These are phyloP conservation scores for Micractinium conductrix DNA, from an alignment of 139 green algal genomes.

Conservation along the genomic window DNA sequence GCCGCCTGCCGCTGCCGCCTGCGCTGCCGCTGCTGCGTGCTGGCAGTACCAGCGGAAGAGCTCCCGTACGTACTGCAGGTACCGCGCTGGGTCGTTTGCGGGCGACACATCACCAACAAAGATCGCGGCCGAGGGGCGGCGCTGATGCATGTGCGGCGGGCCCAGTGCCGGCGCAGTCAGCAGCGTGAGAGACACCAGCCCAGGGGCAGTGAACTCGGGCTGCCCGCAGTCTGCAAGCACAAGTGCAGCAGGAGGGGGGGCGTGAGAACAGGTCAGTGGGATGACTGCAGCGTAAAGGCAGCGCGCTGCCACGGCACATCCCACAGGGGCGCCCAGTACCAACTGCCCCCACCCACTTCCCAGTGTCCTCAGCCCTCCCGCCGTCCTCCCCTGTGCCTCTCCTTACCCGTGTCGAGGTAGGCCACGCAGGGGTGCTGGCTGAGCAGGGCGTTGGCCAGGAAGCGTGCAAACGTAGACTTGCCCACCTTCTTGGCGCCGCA, in stretches of 20 bases:
- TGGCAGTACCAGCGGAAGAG: slow-evolving; percentile 64
- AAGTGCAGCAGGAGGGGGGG: not conserved
- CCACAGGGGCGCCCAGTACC: no score
- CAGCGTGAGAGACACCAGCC: slow-evolving; percentile 74
- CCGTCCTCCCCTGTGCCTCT: not conserved
- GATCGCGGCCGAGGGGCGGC: slow-evolving; percentile 33
- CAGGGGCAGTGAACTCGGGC: slow-evolving; percentile 84
- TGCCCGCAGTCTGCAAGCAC: slow-evolving; percentile 85
- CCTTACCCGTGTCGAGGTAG: slow-evolving; percentile 73
- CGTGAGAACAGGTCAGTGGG: not conserved
- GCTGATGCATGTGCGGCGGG: slow-evolving; percentile 68
- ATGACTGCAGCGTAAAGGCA: no score
- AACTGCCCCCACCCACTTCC: not conserved
- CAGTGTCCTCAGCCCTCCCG: not conserved
- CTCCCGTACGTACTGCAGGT: slow-evolving; percentile 56
- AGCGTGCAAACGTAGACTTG: slow-evolving; percentile 81
- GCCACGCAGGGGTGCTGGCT: slow-evolving; percentile 52
- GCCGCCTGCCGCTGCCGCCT: not conserved
- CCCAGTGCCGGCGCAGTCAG: slow-evolving; percentile 68
- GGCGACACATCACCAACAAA: slow-evolving; percentile 80
- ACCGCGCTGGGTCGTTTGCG: slow-evolving; percentile 69
- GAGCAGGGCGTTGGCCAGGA: slow-evolving; percentile 66
- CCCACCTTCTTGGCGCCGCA: slow-evolving; percentile 79
- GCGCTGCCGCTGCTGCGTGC: not conserved
- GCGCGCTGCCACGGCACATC: not conserved